Percentiles rank a stretch among this genome's conserved stretches.
Evolutionary conservation across 768 basidiomycete genomes (phyloP).

Genomic region (Leccinum arenicola): DNA sequence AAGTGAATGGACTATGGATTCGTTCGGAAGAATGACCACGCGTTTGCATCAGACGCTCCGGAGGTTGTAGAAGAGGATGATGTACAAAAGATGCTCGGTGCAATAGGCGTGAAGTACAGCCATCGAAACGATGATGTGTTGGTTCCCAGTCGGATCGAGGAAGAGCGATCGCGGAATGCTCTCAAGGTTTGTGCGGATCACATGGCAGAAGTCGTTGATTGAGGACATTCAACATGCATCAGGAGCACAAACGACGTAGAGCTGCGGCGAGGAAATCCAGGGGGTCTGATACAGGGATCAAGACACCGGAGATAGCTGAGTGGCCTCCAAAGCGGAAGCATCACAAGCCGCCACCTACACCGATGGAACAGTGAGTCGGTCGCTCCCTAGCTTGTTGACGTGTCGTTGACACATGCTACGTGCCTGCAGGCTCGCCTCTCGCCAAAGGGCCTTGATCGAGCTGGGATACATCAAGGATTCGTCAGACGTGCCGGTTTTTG

Average conservation of each 20-base stretch:
- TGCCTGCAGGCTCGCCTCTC: conserved; percentile 44
- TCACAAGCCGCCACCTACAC: conserved; percentile 46
- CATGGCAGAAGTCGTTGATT: neutral
- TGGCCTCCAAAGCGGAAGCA: conserved; percentile 70
- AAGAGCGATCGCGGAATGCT: conserved; percentile 54
- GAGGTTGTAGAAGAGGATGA: conserved; percentile 42
- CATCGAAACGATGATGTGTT: conserved; percentile 75
- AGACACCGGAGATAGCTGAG: conserved; percentile 36
- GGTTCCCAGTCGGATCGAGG: conserved; percentile 64
- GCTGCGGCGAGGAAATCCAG: conserved; percentile 24
- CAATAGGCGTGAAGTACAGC: conserved; percentile 66
- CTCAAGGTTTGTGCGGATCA: conserved; percentile 40
- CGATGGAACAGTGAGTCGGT: conserved; percentile 49
- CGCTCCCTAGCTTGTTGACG: neutral
- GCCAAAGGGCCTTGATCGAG: conserved; percentile 60
- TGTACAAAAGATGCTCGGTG: conserved; percentile 55
- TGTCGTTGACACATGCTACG: neutral
- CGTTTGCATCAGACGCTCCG: conserved; percentile 35
- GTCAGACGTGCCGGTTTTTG: conserved; percentile 54
- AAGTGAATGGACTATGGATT: conserved; percentile 9
- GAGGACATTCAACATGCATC: conserved; percentile 4
- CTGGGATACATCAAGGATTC: conserved; percentile 56
- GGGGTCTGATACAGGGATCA: conserved; percentile 2
- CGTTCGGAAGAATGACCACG: neutral
- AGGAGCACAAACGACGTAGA: conserved; percentile 30